These are phyloP conservation scores for Draba incana DNA, from an alignment of 345 rosid genomes.

Conservation along the genomic window DNA sequence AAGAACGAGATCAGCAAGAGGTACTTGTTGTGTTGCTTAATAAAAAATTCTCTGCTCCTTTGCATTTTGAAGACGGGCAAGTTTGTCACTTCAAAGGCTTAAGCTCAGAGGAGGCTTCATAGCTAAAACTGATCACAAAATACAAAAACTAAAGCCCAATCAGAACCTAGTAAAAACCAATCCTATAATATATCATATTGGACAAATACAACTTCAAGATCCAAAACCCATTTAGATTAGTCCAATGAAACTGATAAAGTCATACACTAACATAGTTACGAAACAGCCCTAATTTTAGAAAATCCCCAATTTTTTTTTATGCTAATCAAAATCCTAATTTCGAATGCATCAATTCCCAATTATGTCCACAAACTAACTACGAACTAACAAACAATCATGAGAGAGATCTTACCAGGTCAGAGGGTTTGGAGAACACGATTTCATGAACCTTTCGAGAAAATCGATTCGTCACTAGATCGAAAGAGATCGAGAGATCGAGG, in stretches of 20 bases:
- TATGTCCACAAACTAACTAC: too few relatives aligned
- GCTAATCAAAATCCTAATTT: too few relatives aligned
- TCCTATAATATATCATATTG: constrained; percentile 10
- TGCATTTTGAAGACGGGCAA: constrained; percentile 66
- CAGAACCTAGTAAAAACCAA: constrained; percentile 11
- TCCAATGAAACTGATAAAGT: constrained; percentile 8
- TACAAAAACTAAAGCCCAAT: constrained; percentile 18
- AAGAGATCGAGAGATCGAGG: too few relatives aligned
- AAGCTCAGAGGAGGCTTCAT: constrained; percentile 57
- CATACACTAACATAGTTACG: too few relatives aligned
- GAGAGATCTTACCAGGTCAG: too few relatives aligned
- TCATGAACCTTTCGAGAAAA: too few relatives aligned
- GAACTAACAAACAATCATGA: too few relatives aligned
- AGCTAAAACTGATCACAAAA: constrained; percentile 58
- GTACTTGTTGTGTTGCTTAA: constrained; percentile 49
- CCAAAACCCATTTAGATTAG: constrained; percentile 1
- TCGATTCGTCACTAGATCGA: too few relatives aligned
- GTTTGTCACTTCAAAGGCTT: constrained; percentile 40
- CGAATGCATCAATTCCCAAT: too few relatives aligned
- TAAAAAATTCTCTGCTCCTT: constrained; percentile 40
- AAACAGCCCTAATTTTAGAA: too few relatives aligned
- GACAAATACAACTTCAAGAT: constrained; percentile 5
- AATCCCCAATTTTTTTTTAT: too few relatives aligned
- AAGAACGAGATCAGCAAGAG: constrained; percentile 51
- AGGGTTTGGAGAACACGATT: too few relatives aligned